Evolutionary conservation across 176 grass and related monocot species (phyloP), one percentile per base, ranked within the genome.

Genomic region (Cocos nucifera): DNA sequence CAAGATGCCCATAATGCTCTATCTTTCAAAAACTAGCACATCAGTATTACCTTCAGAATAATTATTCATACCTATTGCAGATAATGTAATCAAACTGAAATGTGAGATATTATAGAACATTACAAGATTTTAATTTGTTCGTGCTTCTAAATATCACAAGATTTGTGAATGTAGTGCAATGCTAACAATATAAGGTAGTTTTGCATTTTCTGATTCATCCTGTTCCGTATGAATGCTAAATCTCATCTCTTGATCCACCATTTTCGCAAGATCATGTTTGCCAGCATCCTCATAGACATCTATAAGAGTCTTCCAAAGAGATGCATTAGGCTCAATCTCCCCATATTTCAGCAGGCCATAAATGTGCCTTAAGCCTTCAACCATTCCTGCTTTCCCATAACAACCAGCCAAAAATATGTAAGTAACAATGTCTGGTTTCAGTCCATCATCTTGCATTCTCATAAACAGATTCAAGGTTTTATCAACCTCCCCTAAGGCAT

Each of bases 401-500:
- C 78, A 85, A 62, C 71, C 67, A 57, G 75, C 35, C 59, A 82
- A 74, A 76, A 79, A 58, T 20, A 76, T 81, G 60, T 71, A 82
- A 52, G 82, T 82, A 66, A 65, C 28, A 30, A 67, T 63, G 59
- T 89, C 78, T 4, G 71, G 78, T 61, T 76, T 69, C 17, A 85
- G 58, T 25, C 81, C 78, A 32, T 72, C 64, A 69, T 72, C 75
- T 78, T 82, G 78, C 86, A 85, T 85, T 61, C 20, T 26, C 51
- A 17, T 79, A 58, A 85, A 89, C 52, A 85, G 71, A 73, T 77
- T 79, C 50, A 89, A 85, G 71, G 81, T 75, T 66, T 85, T 85
- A 25, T 82, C 74, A 32, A 76, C 57, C 62, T 82, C 76, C 26
- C 78, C 78, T 17, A 62, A 82, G 4, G 67, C n/a, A 54, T 58